Base-by-base conservation (phyloP, 371 early-diverging fungal species). In the Mortierella sp. region DNA sequence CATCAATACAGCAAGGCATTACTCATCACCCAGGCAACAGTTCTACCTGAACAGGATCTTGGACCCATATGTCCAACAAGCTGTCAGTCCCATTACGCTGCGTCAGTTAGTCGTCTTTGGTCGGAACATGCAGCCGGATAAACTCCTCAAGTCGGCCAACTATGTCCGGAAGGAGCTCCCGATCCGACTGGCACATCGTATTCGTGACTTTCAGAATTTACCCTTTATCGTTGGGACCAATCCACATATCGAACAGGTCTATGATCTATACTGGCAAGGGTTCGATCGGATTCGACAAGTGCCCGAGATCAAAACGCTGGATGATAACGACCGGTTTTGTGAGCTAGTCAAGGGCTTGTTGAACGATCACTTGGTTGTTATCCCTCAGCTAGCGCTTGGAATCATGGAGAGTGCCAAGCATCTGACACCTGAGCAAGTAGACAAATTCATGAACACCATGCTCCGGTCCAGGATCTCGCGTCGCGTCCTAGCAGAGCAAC, bases 41-140 rank as follows among this genome's bases (percentile, higher is more conserved):
- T 97, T 96, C 79, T 97, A 97, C 84, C 90, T 93, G 72, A 96
- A 93, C 83, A 84, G 92, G 28, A 86, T 95, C 50, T 84, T 97
- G 11, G 97, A 96, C 66, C 85, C 86, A 57, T 96, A 94, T 76
- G 88, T 90, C 1, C 76, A 83, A 26, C 91, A 91, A 60, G 87
- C 91, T 26, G 84, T 92, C 4, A 92, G 92, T 61, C 89, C 93
- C 12, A 90, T 95, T n/a, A 95, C 96, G 11, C 76, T 97, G 56
- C 89, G 96, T 26, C 97, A 97, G 81, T 90, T 96, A 60, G 91
- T 95, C 23, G 88, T 93, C 70, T 95, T 94, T 84, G 97, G 97
- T 16, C 85, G 95, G 59, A 91, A 92, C 75, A 83, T 97, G 75
- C 94, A 87, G 43, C 80, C 83, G n/a, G 92, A 91, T 7, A 92